Percentiles rank a stretch among this genome's conserved stretches.
These are phyloP conservation scores for Cicer bijugum DNA, from an alignment of 306 rosid species.

Conservation along the genomic window DNA sequence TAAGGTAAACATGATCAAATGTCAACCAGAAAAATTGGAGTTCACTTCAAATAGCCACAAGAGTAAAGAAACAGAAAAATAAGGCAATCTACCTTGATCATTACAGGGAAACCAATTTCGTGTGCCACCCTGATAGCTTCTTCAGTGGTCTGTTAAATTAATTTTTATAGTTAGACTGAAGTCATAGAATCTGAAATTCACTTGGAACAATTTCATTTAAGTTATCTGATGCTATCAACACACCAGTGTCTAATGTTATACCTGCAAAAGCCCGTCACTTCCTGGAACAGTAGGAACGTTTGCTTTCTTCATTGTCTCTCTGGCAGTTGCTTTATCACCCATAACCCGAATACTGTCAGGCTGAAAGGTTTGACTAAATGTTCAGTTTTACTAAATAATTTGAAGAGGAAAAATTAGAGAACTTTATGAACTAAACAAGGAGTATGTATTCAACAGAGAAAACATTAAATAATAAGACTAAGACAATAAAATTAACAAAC, in stretches of 20 bases:
- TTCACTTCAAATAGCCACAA: constrained; percentile 35
- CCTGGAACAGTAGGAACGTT: constrained; percentile 56
- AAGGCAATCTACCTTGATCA: constrained; percentile 80
- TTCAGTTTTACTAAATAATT: constrained; percentile 37
- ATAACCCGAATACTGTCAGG: constrained; percentile 90
- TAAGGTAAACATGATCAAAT: constrained; percentile 5
- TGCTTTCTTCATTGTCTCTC: constrained; percentile 94
- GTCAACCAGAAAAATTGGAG: constrained; percentile 23
- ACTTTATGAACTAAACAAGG: constrained; percentile 4
- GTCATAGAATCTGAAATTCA: constrained; percentile 35
- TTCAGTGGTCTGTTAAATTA: constrained; percentile 71
- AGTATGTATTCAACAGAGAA: constrained; percentile 7
- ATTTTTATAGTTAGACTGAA: constrained; percentile 17
- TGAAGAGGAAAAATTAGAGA: constrained; percentile 31
- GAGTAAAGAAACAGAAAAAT: constrained; percentile 22
- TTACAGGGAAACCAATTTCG: constrained; percentile 96
- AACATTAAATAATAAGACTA: constrained; percentile 19
- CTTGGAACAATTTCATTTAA: constrained; percentile 14
- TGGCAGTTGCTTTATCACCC: constrained; percentile 80
- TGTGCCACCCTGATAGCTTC: constrained; percentile 83
- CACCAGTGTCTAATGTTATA: constrained; percentile 47
- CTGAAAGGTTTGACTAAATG: constrained; percentile 58
- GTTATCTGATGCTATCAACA: constrained; percentile 33
- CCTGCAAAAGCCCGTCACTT: constrained; percentile 74
- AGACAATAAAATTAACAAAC: neutral